Percentiles rank a stretch among this genome's conserved stretches.
Evolutionary conservation across 2,329 filamentous ascomycete species (phyloP).

Genomic region (Alternaria sp.): DNA sequence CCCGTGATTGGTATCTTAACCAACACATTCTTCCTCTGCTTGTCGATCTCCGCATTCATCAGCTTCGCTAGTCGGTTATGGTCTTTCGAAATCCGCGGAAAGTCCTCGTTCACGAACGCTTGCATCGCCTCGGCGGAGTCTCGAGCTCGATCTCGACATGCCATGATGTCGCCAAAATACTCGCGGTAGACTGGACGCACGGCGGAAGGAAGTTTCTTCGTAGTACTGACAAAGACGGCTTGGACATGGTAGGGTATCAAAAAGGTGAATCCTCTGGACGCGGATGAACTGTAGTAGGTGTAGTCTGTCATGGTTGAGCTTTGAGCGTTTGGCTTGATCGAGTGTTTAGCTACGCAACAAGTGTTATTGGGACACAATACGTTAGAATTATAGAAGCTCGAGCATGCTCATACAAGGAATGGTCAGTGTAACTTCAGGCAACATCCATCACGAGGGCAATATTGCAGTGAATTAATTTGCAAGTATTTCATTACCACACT

Average conservation of each 20-base stretch:
- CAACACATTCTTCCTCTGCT: not conserved
- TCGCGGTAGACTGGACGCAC: not conserved
- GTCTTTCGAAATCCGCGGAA: not conserved
- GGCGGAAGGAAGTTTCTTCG: not conserved
- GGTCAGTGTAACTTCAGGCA: not conserved
- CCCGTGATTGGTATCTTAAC: not conserved
- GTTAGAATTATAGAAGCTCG: not conserved
- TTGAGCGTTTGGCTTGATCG: not conserved
- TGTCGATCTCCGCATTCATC: not conserved
- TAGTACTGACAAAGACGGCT: not conserved
- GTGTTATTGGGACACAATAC: not conserved
- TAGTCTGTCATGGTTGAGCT: not conserved
- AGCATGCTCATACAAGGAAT: not conserved
- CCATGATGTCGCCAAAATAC: not conserved
- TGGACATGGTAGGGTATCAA: not conserved
- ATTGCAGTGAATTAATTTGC: not conserved
- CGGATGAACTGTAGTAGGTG: not conserved
- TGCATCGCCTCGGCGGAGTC: not conserved
- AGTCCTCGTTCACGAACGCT: not conserved
- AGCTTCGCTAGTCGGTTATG: not conserved
- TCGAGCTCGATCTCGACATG: not conserved
- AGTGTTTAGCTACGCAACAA: accelerated
- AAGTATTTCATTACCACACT: not conserved
- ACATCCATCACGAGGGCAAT: not conserved
- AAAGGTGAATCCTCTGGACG: not conserved